These are phyloP conservation scores for Rhizodiscina lignyota DNA, from an alignment of 495 filamentous ascomycete genomes.

Conservation along the genomic window DNA sequence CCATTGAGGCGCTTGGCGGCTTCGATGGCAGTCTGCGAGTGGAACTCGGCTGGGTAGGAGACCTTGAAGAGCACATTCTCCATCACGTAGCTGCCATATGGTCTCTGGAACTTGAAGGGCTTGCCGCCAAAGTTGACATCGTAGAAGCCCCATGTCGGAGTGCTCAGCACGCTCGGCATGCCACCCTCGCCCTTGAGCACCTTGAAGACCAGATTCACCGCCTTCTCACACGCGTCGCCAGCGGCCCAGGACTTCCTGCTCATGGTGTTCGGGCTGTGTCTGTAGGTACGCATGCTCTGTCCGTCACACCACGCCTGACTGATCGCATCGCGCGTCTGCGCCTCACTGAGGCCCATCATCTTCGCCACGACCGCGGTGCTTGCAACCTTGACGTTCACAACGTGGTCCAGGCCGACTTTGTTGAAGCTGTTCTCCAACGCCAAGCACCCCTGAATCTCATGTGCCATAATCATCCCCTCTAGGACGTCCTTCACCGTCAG, in stretches of 20 bases:
- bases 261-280: conserved; percentile 98
- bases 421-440: conserved; percentile 97
- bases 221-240: conserved; percentile 91
- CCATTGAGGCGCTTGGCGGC: conserved; percentile 73
- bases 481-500: conserved; percentile 78
- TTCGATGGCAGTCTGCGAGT: conserved; percentile 97
- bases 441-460: conserved; percentile 96
- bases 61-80: conserved; percentile 99
- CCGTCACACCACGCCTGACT: conserved; percentile 97
- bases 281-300: conserved; percentile 88
- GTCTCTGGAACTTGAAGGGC: conserved; percentile 78
- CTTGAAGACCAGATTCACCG: conserved; percentile 87
- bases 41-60: conserved; percentile 95
- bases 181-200: conserved; percentile 84
- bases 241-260: conserved; percentile 98
- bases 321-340: conserved; percentile 86
- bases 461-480: conserved; percentile 98
- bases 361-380: conserved; percentile 86
- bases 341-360: conserved; percentile 76
- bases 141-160: conserved; percentile 96
- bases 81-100: conserved; percentile 98
- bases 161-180: conserved; percentile 79
- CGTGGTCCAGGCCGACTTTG: conserved; percentile 94
- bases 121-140: conserved; percentile 93
- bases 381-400: conserved; percentile 94